These are phyloP conservation scores for Linderina pennispora DNA, from an alignment of 192 early-diverging fungal species.

Conservation along the genomic window DNA sequence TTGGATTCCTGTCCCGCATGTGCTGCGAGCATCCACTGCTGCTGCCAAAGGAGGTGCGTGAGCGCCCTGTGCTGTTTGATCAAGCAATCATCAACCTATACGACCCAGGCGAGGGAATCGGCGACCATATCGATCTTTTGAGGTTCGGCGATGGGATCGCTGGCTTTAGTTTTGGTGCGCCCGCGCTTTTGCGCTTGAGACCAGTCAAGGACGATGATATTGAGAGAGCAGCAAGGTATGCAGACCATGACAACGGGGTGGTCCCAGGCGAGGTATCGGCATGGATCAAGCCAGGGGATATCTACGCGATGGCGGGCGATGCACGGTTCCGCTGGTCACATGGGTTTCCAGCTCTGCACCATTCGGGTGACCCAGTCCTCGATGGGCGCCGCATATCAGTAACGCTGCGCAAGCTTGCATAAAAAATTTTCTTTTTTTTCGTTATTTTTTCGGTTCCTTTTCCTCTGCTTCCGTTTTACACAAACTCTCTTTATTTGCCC, in stretches of 20 bases:
- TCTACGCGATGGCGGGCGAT: slow-evolving; percentile 40
- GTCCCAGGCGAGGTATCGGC: slow-evolving; percentile 3
- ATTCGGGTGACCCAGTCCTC: too few relatives aligned
- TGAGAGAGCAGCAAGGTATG: slow-evolving; percentile 7
- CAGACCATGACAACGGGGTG: neutral
- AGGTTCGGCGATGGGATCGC: slow-evolving; percentile 51
- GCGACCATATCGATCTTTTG: slow-evolving; percentile 49
- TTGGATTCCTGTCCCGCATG: slow-evolving; percentile 7
- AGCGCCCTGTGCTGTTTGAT: slow-evolving; percentile 22
- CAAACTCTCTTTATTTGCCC: too few relatives aligned
- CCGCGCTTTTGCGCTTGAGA: slow-evolving; percentile 41
- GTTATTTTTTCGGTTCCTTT: too few relatives aligned
- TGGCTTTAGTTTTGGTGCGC: slow-evolving; percentile 35
- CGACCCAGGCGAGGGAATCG: slow-evolving; percentile 46
- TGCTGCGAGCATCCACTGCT: neutral
- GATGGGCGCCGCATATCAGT: too few relatives aligned
- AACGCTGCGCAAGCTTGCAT: slow-evolving; percentile 21
- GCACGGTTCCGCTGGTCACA: slow-evolving; percentile 51
- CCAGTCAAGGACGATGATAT: neutral
- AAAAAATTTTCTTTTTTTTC: neutral
- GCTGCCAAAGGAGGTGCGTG: neutral
- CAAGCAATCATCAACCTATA: slow-evolving; percentile 52
- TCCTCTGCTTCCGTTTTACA: too few relatives aligned
- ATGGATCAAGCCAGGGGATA: neutral
- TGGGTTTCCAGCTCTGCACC: slow-evolving; percentile 48